Evolutionary conservation across 139 green algal species (phyloP).

Genomic region (Haematococcus sp.): DNA sequence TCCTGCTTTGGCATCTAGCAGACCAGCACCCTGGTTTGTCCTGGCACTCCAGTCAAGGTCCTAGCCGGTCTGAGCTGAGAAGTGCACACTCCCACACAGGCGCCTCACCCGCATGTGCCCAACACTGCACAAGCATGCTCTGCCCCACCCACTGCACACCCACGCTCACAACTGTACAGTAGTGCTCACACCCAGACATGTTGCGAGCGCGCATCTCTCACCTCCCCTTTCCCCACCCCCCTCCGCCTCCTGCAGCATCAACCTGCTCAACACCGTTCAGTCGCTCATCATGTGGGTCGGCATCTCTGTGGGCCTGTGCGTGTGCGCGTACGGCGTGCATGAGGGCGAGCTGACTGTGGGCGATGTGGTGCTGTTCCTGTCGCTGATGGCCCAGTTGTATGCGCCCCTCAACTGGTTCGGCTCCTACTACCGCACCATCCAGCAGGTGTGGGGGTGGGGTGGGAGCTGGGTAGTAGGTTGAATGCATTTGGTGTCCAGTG

Average conservation of each 20-base stretch:
- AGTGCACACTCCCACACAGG: no score
- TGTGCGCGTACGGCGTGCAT: constrained; percentile 32
- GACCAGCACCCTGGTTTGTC: no score
- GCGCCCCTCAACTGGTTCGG: constrained; percentile 69
- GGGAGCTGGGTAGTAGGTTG: constrained; percentile 23
- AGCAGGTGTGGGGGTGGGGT: constrained; percentile 26
- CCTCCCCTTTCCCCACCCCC: not conserved
- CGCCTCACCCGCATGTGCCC: no score
- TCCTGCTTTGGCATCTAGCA: no score
- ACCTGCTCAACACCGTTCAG: constrained; percentile 82
- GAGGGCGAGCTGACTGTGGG: constrained; percentile 69
- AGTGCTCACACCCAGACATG: no score
- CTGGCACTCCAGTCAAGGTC: no score
- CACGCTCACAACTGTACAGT: no score
- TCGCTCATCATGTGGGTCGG: constrained; percentile 69
- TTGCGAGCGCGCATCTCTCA: not conserved
- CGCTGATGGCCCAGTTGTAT: constrained; percentile 85
- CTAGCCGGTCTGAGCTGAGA: no score
- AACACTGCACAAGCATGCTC: no score
- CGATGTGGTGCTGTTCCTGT: constrained; percentile 82
- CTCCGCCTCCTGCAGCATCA: constrained; percentile 38
- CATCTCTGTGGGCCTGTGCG: constrained; percentile 24
- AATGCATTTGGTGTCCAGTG: constrained; percentile 29
- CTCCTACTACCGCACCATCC: constrained; percentile 62
- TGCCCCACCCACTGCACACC: no score